phyloP scores from a whole-genome alignment of 202 grass and related monocot genomes.

The Eragrostis tef region DNA sequence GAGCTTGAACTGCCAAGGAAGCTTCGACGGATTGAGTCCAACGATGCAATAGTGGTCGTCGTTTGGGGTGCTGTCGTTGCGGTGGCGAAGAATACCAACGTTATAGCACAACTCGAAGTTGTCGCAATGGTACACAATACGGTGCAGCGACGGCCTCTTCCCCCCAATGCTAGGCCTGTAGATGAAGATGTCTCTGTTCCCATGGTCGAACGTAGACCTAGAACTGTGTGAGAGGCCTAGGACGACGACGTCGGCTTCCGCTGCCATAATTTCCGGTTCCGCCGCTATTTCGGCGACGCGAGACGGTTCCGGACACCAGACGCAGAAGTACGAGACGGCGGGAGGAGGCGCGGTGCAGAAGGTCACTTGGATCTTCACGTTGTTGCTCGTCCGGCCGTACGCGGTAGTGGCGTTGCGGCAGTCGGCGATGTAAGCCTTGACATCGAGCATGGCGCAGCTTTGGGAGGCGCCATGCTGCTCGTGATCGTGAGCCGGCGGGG shows the following conservation, averaged over 20 bases:
- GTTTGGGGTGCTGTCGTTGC: not conserved
- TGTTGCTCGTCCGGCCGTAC: not conserved
- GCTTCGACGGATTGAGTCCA: not conserved
- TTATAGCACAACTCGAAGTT: too few relatives aligned
- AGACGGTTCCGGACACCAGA: not conserved
- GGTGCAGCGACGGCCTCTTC: not conserved
- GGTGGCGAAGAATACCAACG: not conserved
- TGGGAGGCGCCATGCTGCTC: not conserved
- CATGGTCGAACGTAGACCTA: not conserved
- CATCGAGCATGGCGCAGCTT: not conserved
- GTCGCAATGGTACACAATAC: not conserved
- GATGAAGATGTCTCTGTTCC: not conserved
- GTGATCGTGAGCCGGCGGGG: too few relatives aligned
- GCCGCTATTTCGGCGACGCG: not conserved
- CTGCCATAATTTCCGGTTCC: not conserved
- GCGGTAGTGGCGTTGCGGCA: not conserved
- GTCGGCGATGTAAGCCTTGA: conserved; percentile 1
- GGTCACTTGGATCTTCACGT: not conserved
- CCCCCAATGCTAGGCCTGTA: too few relatives aligned
- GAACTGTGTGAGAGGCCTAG: not conserved
- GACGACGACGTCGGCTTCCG: not conserved
- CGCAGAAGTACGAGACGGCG: not conserved
- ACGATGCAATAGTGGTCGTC: not conserved
- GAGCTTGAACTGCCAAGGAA: not conserved
- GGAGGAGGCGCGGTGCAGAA: conserved; percentile 6